A percentile compares a stretch with the other conserved stretches of the same genome.
Evolutionary conservation across 495 filamentous ascomycete genomes (phyloP).

Genomic region (Penicillium taxi): DNA sequence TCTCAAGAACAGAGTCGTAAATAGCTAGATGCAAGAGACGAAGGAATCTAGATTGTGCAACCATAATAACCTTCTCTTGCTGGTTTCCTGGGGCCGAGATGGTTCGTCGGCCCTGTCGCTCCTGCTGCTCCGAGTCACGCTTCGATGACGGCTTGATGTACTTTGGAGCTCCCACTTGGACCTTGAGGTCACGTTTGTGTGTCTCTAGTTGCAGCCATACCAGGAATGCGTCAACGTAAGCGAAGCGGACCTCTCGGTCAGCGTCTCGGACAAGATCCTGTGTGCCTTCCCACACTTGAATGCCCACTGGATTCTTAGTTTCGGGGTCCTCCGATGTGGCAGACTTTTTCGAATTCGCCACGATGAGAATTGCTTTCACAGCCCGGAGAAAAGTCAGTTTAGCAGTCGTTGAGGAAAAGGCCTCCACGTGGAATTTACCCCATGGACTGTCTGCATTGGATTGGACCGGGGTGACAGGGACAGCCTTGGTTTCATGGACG

Average conservation of each 20-base stretch:
- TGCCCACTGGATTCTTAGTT: conserved; percentile 61
- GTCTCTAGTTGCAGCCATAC: conserved; percentile 80
- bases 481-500: conserved; percentile 28
- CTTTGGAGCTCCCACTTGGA: conserved; percentile 48
- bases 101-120: conserved; percentile 45
- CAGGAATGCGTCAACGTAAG: conserved; percentile 73
- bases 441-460: conserved; percentile 14
- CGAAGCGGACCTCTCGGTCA: conserved; percentile 65
- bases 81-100: conserved; percentile 47
- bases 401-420: conserved; percentile 64
- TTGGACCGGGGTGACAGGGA: conserved; percentile 2
- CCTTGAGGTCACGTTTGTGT: conserved; percentile 54
- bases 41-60: conserved; percentile 60
- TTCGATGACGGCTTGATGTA: conserved; percentile 24
- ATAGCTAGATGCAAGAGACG: conserved; percentile 78
- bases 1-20: conserved; percentile 75
- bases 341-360: conserved; percentile 61
- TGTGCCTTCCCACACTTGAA: conserved; percentile 83
- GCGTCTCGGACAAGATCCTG: conserved; percentile 79
- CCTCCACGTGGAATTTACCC: conserved; percentile 31
- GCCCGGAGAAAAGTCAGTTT: conserved; percentile 70
- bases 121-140: conserved; percentile 32
- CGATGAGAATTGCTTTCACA: conserved; percentile 69
- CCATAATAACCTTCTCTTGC: conserved; percentile 49
- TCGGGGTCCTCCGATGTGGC: conserved; percentile 53